Evolutionary conservation across 148 eudicot genomes (phyloP).

Genomic region (Gaultheria prostrata): DNA sequence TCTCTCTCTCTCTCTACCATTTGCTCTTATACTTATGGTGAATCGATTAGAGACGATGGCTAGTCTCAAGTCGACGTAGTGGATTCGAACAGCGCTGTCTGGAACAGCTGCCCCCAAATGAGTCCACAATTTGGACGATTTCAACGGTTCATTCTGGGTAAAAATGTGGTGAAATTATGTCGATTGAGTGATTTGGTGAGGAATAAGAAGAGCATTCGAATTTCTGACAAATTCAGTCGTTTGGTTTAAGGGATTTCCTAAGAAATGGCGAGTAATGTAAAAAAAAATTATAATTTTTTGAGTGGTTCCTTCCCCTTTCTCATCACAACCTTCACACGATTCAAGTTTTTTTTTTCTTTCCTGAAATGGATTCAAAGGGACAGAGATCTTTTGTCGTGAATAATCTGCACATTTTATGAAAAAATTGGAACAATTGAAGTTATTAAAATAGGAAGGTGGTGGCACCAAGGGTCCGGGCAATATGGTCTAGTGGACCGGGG

Average conservation of each 20-base stretch:
- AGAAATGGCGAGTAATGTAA: background rate
- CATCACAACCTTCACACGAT: background rate
- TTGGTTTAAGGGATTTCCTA: background rate
- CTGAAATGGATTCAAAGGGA: background rate
- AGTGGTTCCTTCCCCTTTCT: background rate
- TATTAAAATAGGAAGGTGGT: background rate
- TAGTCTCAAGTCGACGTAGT: background rate
- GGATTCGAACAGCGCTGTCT: background rate
- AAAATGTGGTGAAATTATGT: background rate
- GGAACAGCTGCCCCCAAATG: background rate
- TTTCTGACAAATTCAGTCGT: background rate
- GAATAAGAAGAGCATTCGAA: background rate
- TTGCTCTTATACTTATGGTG: too few species aligned
- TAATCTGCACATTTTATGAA: background rate
- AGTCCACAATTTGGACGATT: background rate
- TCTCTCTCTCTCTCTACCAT: conserved; percentile 1
- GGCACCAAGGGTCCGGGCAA: background rate
- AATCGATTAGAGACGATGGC: background rate
- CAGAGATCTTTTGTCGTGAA: background rate
- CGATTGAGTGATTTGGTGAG: background rate
- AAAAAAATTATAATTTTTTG: background rate
- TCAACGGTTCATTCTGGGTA: background rate
- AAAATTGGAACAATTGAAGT: background rate
- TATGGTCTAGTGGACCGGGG: background rate
- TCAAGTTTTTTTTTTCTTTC: background rate